Conservation (phyloP, 1,139 yeast species). For the Suhomyces bokatorum region DNA sequence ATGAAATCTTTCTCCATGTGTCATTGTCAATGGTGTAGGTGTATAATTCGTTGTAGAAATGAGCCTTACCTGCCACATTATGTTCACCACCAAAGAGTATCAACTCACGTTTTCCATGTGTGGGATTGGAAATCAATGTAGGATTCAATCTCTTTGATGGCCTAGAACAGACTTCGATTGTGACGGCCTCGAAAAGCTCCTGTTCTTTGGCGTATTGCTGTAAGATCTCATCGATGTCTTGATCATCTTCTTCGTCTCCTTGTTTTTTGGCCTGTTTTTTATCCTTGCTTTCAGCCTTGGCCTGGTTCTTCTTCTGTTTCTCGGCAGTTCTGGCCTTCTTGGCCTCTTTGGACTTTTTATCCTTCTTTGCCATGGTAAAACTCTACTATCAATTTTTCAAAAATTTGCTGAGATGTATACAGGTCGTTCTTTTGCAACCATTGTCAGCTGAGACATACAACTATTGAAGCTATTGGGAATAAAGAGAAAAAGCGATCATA, state of each 20-base stretch:
- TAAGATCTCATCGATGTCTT: conserved; percentile 82
- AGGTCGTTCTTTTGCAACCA: conserved; percentile 9
- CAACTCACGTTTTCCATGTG: conserved; percentile 74
- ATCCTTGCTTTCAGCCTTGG: conserved; percentile 71
- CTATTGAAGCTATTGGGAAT: too few relatives aligned
- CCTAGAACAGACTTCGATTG: conserved; percentile 53
- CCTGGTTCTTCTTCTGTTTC: conserved; percentile 72
- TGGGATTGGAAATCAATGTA: conserved; percentile 73
- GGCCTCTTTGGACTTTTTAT: conserved; percentile 82
- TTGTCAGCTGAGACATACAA: background rate
- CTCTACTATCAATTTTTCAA: background rate
- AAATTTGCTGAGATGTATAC: conserved; percentile 1
- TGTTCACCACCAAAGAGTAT: conserved; percentile 89
- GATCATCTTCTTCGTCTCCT: conserved; percentile 81
- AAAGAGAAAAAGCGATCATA: too few relatives aligned
- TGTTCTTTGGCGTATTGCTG: conserved; percentile 80
- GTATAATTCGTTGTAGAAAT: conserved; percentile 79
- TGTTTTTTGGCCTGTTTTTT: conserved; percentile 75
- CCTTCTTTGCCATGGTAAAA: conserved; percentile 78
- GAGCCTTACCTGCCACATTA: conserved; percentile 53
- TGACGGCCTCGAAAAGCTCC: conserved; percentile 71
- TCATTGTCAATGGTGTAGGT: conserved; percentile 76
- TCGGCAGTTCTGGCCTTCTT: conserved; percentile 87
- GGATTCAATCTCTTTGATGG: conserved; percentile 77
- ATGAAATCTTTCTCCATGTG: conserved; percentile 75